Evolutionary conservation across 345 rosid genomes (phyloP).

Genomic region (Pugionium cornutum): DNA sequence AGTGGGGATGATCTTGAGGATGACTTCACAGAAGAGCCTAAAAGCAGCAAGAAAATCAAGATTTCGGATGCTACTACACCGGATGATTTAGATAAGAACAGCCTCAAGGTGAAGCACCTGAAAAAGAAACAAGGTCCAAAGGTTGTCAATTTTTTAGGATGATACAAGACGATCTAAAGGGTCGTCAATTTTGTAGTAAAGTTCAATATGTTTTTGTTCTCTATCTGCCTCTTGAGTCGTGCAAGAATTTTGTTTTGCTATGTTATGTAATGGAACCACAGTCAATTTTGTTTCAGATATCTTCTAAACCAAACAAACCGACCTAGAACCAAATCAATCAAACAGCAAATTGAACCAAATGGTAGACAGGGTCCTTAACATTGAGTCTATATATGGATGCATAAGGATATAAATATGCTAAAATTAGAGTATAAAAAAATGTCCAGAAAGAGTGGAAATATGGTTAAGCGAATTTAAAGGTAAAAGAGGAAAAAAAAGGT

Average conservation of each 20-base stretch:
- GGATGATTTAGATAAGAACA: conserved; percentile 38
- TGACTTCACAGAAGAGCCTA: conserved; percentile 56
- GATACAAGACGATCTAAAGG: conserved; percentile 34
- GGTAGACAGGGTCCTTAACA: neutral
- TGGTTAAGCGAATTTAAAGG: conserved; percentile 35
- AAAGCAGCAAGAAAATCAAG: conserved; percentile 40
- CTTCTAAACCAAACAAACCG: neutral
- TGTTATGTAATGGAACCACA: conserved; percentile 26
- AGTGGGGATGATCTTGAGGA: conserved; percentile 95
- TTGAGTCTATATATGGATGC: neutral
- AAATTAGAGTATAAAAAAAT: conserved; percentile 5
- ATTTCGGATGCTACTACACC: conserved; percentile 20
- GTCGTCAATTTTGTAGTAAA: conserved; percentile 37
- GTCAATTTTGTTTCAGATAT: conserved; percentile 1
- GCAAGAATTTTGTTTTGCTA: neutral
- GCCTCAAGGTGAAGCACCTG: conserved; percentile 40
- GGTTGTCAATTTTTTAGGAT: conserved; percentile 72
- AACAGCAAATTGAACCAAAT: neutral
- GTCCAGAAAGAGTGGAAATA: conserved; percentile 7
- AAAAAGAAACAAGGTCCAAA: conserved; percentile 65
- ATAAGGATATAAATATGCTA: conserved; percentile 25
- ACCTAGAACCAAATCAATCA: neutral
- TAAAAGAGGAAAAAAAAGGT: conserved; percentile 1
- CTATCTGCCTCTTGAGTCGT: conserved; percentile 3
- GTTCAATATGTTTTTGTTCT: neutral